Percentiles rank a stretch among this genome's conserved stretches.
Conservation (phyloP, 2,329 filamentous ascomycete species). For the Periconia digitata region DNA sequence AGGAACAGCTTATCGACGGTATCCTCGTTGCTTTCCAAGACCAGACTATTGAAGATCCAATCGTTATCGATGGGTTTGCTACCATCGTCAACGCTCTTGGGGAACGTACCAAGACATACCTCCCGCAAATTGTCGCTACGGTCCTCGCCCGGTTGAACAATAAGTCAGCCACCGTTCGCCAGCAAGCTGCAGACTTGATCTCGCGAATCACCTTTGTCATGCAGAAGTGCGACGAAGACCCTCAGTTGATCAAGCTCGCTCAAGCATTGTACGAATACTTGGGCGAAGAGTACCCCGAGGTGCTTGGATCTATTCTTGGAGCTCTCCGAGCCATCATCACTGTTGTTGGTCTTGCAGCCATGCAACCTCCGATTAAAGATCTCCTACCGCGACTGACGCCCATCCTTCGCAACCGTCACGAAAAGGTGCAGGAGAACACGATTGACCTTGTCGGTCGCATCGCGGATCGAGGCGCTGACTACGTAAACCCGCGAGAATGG, state of each 20-base stretch:
- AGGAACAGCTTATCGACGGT: conserved; percentile 92
- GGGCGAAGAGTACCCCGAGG: conserved; percentile 97
- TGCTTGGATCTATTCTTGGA: conserved; percentile 92
- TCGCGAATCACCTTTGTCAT: conserved; percentile 98
- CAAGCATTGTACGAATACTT: conserved; percentile 96
- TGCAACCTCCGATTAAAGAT: conserved; percentile 98
- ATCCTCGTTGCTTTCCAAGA: conserved; percentile 97
- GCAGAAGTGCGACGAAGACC: conserved; percentile 97
- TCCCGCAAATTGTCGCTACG: conserved; percentile 94
- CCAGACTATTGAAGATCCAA: conserved; percentile 92
- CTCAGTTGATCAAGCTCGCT: conserved; percentile 91
- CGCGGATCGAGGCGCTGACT: conserved; percentile 93
- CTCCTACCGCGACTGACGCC: conserved; percentile 91
- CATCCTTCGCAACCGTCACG: conserved; percentile 97
- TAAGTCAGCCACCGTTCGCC: conserved; percentile 93
- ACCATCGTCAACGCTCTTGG: conserved; percentile 96
- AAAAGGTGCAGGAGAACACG: conserved; percentile 99
- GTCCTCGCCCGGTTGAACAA: conserved; percentile 97
- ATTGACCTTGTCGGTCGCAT: conserved; percentile 98
- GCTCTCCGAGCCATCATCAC: conserved; percentile 95
- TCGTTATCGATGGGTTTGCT: conserved; percentile 96
- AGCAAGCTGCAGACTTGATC: conserved; percentile 95
- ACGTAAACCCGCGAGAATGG: conserved; percentile 96
- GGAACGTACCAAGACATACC: conserved; percentile 90
- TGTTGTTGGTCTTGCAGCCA: conserved; percentile 94